Base-by-base conservation (phyloP, 768 basidiomycete species). In the Amanita inopinata region DNA sequence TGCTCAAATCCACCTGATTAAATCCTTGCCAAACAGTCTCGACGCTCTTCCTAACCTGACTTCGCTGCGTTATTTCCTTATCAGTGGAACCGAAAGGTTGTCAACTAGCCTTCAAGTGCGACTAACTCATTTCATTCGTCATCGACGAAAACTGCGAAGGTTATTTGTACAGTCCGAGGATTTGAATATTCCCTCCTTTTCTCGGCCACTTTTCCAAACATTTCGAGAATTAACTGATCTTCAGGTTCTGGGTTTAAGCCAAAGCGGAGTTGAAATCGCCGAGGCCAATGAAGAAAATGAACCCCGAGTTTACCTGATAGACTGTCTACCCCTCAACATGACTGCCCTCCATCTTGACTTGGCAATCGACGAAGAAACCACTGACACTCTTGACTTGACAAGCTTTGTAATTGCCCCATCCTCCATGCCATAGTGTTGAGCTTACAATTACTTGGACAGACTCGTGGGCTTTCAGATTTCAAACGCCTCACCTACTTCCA, bases 401-500 rank as follows among this genome's bases (percentile, higher is more conserved):
- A n/a, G n/a, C n/a, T 22, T 38, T 24, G 37, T 38, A 25, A 25
- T 14, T 3, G 11, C 18, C n/a, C n/a, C n/a, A n/a, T n/a, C 10
- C 17, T 38, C 15, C 24, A 4, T 12, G 17, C 11, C 14, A 41
- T 32, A 7, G 14, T 41, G 14, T 17, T n/a, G 23, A 19, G 22
- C 28, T 33, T 3, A 41, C 11, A 2, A 5, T 27, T 19, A 18
- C n/a, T n/a, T n/a, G n/a, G 4, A 4, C 11, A 41, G 40, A 20
- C 32, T n/a, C 28, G 23, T 20, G 18, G 12, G 23, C 12, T 41
- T n/a, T 20, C 17, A 31, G 4, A 18, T 10, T 32, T 41, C 3
- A 17, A 41, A 14, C 40, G 8, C n/a, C 40, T 41, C 18, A 32
- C 40, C n/a, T 41, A 41, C 40, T 9, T 41, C 12, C 22, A 41